Percentiles rank a stretch among this genome's conserved stretches.
Evolutionary conservation across 352 stramenopile genomes (phyloP).

Genomic region (Halophytophthora polymorphica): DNA sequence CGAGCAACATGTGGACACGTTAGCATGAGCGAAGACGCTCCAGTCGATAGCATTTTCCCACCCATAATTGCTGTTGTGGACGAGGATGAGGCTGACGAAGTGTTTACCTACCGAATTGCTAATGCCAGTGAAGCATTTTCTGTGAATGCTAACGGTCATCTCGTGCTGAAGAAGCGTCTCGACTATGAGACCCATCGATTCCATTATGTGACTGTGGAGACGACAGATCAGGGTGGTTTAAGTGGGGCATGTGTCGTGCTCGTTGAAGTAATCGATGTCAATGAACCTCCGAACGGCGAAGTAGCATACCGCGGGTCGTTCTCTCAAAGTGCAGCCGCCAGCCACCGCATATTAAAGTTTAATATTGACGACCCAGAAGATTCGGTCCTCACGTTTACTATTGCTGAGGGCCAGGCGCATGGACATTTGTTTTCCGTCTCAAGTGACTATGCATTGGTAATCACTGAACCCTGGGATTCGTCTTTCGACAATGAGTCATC

Average conservation of each 20-base stretch:
- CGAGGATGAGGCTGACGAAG: conserved; percentile 17
- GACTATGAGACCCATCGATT: conserved; percentile 35
- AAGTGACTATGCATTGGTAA: conserved; percentile 9
- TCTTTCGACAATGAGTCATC: background rate
- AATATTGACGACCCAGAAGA: conserved; percentile 17
- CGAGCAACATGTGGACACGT: conserved; percentile 9
- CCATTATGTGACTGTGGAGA: conserved; percentile 31
- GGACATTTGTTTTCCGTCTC: conserved; percentile 12
- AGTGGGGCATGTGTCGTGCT: conserved; percentile 30
- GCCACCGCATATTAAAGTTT: conserved; percentile 17
- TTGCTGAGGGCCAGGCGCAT: conserved; percentile 4
- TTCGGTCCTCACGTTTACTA: conserved; percentile 6
- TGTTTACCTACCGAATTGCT: conserved; percentile 17
- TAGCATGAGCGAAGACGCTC: conserved; percentile 19
- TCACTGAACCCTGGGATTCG: conserved; percentile 8
- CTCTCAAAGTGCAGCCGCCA: conserved; percentile 13
- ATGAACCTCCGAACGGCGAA: conserved; percentile 35
- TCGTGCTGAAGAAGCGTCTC: conserved; percentile 26
- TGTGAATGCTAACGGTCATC: conserved; percentile 24
- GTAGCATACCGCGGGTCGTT: conserved; percentile 31
- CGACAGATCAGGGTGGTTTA: conserved; percentile 25
- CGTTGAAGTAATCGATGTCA: conserved; percentile 35
- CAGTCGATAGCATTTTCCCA: conserved; percentile 9
- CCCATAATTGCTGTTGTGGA: conserved; percentile 8
- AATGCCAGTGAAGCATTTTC: conserved; percentile 27